Percentiles rank a stretch among this genome's conserved stretches.
Conservation (phyloP, 345 rosid species). For the Angophora floribunda region DNA sequence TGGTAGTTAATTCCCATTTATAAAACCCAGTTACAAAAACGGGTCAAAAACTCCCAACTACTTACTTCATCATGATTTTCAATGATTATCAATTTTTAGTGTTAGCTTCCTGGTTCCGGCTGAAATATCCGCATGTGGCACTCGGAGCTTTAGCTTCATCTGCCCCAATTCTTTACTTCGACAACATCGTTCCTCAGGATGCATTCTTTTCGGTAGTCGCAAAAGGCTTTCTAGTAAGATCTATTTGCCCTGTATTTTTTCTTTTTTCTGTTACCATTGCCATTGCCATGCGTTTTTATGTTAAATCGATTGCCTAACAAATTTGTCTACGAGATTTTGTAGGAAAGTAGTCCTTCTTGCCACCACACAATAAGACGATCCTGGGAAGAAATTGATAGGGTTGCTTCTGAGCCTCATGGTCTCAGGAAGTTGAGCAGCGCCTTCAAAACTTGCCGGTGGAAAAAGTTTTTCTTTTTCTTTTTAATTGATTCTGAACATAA, state of each 20-base stretch:
- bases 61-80: background rate
- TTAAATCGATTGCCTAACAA: background rate
- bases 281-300: background rate
- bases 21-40: background rate
- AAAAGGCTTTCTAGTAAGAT: slow-evolving; percentile 11
- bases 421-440: slow-evolving; percentile 12
- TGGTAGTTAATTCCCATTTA: background rate
- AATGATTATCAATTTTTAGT: background rate
- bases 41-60: background rate
- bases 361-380: slow-evolving; percentile 9
- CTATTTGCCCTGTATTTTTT: background rate
- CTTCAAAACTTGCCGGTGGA: slow-evolving; percentile 27
- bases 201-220: slow-evolving; percentile 6
- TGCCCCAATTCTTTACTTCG: slow-evolving; percentile 23
- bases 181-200: slow-evolving; percentile 3
- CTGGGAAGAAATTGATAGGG: slow-evolving; percentile 15
- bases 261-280: background rate
- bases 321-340: background rate
- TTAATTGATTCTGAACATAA: background rate
- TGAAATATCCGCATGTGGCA: slow-evolving; percentile 25
- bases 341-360: slow-evolving; percentile 24
- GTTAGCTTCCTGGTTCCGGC: slow-evolving; percentile 20
- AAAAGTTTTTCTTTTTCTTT: background rate
- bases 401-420: slow-evolving; percentile 6
- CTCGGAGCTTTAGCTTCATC: slow-evolving; percentile 30